Base-by-base conservation (phyloP, 2,329 filamentous ascomycete genomes). In the Ceratocystis ficicola region DNA sequence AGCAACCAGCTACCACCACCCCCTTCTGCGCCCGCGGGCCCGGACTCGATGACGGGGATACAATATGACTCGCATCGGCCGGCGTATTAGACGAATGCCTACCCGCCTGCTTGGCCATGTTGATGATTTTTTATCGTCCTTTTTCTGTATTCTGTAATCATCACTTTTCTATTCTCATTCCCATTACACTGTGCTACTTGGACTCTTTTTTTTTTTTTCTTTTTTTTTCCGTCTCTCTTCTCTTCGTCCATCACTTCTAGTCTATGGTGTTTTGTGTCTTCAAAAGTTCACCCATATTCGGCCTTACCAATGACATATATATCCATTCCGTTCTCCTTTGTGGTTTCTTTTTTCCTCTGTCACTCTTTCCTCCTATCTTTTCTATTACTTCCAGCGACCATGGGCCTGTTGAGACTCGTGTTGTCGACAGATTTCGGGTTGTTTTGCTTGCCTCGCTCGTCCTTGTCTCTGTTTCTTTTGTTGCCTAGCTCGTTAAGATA, bases 21-120 rank as follows among this genome's bases (percentile, higher is more conserved):
- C 5, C 76, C 73, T 36, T 72, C 79, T 7, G 36, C 10, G 36
- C 71, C 75, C 4, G 76, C 73, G 36, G 74, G 73, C 0, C 80
- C 83, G 1, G 84, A 86, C 25, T 82, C 82, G 0, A 87, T 87
- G 84, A 85, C 82, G 1, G 84, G 84, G 1, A 83, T 87, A 5
- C 84, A 86, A 71, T 87, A 86, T 63, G 82, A 84, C 41, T 65
- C 64, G 30, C 64, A 66, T 32, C 63, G 64, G 28, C 64, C 60
- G 15, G 48, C 63, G 7, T 63, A 63, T 50, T 68, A 68, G 32
- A 30, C 5, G 17, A 28, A 46, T n/a, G 36, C 36, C 36, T 41
- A 5, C 3, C 36, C 36, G 36, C 12, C 36, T 12, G 36, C 36
- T 12, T 12, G 3, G 52, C 15, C 20, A 20, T 41, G 20, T 36